Percentiles rank a stretch among this genome's conserved stretches.
Conservation (phyloP, 2,329 filamentous ascomycete genomes). For the Aureobasidium sp. region DNA sequence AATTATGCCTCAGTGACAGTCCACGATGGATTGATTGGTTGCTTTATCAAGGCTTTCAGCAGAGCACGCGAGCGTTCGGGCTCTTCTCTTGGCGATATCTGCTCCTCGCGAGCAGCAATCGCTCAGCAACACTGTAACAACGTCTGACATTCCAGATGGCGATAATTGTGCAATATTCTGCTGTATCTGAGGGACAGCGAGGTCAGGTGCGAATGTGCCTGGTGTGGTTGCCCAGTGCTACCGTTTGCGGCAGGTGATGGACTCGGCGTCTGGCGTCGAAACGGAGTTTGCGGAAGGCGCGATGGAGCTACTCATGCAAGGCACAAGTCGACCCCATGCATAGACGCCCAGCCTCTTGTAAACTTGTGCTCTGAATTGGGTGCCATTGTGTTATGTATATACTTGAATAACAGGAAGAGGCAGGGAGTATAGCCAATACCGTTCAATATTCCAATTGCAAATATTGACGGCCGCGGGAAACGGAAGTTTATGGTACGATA, state of each 20-base stretch:
- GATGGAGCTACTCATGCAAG: conserved; percentile 5
- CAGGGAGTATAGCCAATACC: not conserved
- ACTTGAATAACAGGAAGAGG: not conserved
- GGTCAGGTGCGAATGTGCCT: not conserved
- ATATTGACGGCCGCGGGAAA: conserved; percentile 5
- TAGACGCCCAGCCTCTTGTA: not conserved
- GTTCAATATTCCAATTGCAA: conserved; percentile 8
- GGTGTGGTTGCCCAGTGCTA: conserved; percentile 9
- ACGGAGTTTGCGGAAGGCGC: not conserved
- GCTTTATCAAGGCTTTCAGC: not conserved
- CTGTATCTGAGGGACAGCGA: not conserved
- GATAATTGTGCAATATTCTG: not conserved
- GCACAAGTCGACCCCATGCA: not conserved
- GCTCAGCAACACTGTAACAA: not conserved
- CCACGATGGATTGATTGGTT: not conserved
- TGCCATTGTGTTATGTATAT: not conserved
- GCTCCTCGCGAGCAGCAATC: not conserved
- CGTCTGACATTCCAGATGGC: not conserved
- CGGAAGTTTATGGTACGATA: not conserved
- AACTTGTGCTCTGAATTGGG: not conserved
- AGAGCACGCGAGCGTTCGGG: not conserved
- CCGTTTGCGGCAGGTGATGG: conserved; percentile 1
- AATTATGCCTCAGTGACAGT: not conserved
- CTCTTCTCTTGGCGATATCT: not conserved
- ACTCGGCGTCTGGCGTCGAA: not conserved